Base-by-base conservation (phyloP, 78 protist species). In the Pelomyxa schiedti region DNA sequence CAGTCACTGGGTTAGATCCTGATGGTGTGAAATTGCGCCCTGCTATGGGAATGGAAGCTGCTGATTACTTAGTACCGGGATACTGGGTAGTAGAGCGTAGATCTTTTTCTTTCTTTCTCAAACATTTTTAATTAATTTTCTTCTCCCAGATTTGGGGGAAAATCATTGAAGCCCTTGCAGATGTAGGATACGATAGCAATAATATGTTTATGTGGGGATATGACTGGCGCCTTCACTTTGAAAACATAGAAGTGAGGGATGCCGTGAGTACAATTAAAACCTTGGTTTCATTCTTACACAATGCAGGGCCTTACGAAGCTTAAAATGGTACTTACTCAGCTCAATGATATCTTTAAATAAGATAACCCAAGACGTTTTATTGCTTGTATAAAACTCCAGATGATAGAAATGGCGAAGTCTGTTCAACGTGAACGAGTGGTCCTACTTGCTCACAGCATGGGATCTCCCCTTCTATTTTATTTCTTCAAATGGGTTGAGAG, bases 1-100 rank as follows among this genome's bases (percentile, higher is more conserved):
- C 38, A 36, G 4, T 4, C 67, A 80, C 87, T 3, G 80, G 80
- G 7, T 37, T 76, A n/a, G 87, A 82, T 47, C 87, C 71, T n/a
- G 58, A 40, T 24, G 76, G 76, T 52, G 71, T 82, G 43, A 43
- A 26, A 7, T 29, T 82, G 77, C 75, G 87, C 28, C 24, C 82
- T 30, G 76, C 81, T 8, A 22, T 2, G 29, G 81, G 87, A 29
- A 38, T 82, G 38, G 74, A 38, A 37, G 81, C 80, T 5, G 80
- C 82, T 16, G 87, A 82, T 73, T 82, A 70, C 70, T 36, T 82
- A 40, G 9, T 69, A 22, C 68, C 68, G 41, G 72, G 73, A 22
- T 76, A 39, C 77, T 82, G 87, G 81, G 76, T 73, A 7, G 8
- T 40, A 4, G 66, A 7, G 4, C 30, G 38, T 24, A 24, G n/a